Base-by-base conservation (phyloP, 2,329 filamentous ascomycete species). In the Sphaerulina vaccinii region DNA sequence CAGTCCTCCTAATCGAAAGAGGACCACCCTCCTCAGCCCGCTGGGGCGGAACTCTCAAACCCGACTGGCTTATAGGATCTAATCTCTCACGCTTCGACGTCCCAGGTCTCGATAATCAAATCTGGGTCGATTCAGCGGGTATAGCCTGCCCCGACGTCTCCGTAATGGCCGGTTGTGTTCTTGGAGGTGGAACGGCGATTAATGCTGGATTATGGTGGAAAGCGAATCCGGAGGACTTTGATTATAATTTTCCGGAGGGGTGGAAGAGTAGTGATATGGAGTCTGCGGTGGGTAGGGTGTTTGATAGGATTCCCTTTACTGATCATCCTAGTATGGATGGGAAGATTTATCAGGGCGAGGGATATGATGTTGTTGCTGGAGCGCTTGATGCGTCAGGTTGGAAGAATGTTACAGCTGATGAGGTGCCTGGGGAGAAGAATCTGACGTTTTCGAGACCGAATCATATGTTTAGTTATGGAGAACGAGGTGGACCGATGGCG, bases 131-230 rank as follows among this genome's bases (percentile, higher is more conserved):
- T 62, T 82, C 80, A 8, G 73, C 74, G 3, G 83, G 82, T 22
- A 82, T 87, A 60, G 79, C 81, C 29, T 88, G 86, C 68, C 78
- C 77, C 1, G 85, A 88, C 65, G 83, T 81, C n/a, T 84, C 85
- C 56, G 82, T 85, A 62, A 87, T 87, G 83, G 83, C 84, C 10
- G 86, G 84, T 11, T 88, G 86, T 56, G 75, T 88, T 37, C 76
- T 88, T 2, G 86, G 86, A 42, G 86, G 85, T 49, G 82, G 82
- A 6, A 80, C 82, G 11, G 80, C 82, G 22, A 75, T 87, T 62
- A 88, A 88, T 59, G 81, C 85, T 44, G 84, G 82, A 38, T 74
- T 88, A 27, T 87, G 83, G 79, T 86, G 82, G 77, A 83, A 80
- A 66, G 77, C 86, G 0, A 80, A 84, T 54, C 75, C 79, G 4